phyloP scores from a whole-genome alignment of 2,329 filamentous ascomycete species.

The Sordariomycetes sp. region DNA sequence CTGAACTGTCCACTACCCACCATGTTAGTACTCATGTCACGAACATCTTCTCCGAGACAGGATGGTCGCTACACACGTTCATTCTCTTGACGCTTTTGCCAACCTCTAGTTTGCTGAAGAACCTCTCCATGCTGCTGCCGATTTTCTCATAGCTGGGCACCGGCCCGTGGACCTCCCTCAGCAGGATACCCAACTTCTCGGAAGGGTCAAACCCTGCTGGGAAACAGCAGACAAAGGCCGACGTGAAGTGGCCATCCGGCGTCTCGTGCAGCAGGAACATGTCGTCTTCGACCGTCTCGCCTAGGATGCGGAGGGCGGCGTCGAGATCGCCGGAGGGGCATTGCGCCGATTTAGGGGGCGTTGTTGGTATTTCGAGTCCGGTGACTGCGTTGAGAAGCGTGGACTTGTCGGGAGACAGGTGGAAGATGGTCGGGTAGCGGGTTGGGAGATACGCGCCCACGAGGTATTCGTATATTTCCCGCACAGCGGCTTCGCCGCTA shows the following conservation, averaged over 20 bases:
- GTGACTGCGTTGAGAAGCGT: constrained; percentile 31
- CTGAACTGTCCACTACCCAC: no score
- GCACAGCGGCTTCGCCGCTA: constrained; percentile 28
- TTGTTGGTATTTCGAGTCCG: constrained; percentile 14
- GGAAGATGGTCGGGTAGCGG: constrained; percentile 39
- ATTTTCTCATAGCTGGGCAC: constrained; percentile 48
- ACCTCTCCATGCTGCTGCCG: constrained; percentile 43
- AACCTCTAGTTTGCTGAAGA: constrained; percentile 36
- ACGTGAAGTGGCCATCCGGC: constrained; percentile 27
- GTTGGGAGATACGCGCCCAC: constrained; percentile 35
- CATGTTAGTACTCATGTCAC: no score
- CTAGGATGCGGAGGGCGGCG: constrained; percentile 28
- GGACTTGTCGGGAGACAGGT: constrained; percentile 18
- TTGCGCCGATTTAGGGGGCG: constrained; percentile 8
- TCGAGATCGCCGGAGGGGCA: constrained; percentile 12
- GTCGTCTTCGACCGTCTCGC: constrained; percentile 46
- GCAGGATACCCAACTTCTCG: constrained; percentile 35
- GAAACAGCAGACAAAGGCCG: constrained; percentile 43
- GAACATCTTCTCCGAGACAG: no score
- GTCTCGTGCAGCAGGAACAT: constrained; percentile 38
- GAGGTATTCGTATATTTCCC: constrained; percentile 39
- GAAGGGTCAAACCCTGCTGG: constrained; percentile 43
- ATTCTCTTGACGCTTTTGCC: constrained; percentile 39
- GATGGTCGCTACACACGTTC: no score
- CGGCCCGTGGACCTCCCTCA: constrained; percentile 40